phyloP scores from a whole-genome alignment of 768 basidiomycete species.

The Symmetrospora coprosmae region DNA sequence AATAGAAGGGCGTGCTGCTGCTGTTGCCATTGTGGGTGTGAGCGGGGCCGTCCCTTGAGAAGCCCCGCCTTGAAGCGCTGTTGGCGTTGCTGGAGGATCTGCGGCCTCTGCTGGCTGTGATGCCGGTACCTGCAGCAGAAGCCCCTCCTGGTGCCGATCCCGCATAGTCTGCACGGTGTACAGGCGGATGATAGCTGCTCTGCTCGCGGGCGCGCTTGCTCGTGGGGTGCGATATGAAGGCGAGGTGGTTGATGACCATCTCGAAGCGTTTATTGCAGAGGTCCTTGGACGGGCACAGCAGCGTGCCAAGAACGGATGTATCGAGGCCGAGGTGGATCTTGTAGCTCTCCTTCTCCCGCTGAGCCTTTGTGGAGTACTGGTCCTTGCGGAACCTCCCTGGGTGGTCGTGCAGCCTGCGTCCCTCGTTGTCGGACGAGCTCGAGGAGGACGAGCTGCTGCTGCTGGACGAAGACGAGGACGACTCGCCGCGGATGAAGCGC shows the following conservation, averaged over 20 bases:
- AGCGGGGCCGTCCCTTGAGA: too few species aligned
- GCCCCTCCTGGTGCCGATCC: too few species aligned
- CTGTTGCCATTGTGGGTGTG: too few species aligned
- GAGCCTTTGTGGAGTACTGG: neutral
- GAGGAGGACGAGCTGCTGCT: neutral
- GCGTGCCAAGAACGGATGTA: conserved; percentile 60
- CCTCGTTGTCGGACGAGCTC: conserved; percentile 16
- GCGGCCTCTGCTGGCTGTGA: too few species aligned
- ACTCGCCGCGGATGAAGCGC: conserved; percentile 12
- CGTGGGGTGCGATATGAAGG: conserved; percentile 89
- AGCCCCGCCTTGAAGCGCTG: too few species aligned
- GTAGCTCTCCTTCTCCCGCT: conserved; percentile 28
- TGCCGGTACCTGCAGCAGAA: too few species aligned
- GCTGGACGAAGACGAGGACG: neutral
- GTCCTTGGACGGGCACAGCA: conserved; percentile 59
- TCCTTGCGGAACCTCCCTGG: neutral
- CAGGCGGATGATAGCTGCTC: too few species aligned
- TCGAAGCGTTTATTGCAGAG: conserved; percentile 93
- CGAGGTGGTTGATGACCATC: conserved; percentile 75
- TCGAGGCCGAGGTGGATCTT: conserved; percentile 58
- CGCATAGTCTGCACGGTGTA: too few species aligned
- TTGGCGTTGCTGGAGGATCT: too few species aligned
- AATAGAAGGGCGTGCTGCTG: too few species aligned
- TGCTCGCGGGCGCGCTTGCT: conserved; percentile 3
- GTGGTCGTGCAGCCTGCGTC: neutral